Evolutionary conservation across 345 rosid genomes (phyloP).

Genomic region (Rhodamnia argentea): DNA sequence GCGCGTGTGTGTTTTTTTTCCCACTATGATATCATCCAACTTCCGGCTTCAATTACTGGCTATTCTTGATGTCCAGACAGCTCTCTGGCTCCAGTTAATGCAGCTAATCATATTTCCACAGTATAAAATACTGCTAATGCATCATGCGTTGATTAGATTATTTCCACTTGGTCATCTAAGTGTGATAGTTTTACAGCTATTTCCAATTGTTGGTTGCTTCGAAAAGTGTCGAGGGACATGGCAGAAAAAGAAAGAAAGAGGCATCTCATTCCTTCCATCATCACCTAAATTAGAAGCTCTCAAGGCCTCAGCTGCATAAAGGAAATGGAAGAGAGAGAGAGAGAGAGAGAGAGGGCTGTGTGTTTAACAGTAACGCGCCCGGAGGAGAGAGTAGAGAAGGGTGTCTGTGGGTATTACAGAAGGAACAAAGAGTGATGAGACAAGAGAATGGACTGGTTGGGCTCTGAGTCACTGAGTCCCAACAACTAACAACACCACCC

Average conservation of each 20-base stretch:
- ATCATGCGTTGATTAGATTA: not conserved
- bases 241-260: not conserved
- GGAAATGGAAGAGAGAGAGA: not conserved
- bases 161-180: not conserved
- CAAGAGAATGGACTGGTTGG: conserved; percentile 22
- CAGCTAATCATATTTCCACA: not conserved
- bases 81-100: not conserved
- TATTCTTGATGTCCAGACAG: not conserved
- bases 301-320: not conserved
- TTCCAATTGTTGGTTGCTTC: not conserved
- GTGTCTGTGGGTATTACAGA: not conserved
- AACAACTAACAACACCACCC: conserved; percentile 21
- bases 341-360: not conserved
- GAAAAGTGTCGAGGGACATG: not conserved
- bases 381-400: not conserved
- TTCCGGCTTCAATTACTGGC: not conserved
- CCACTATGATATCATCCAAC: not conserved
- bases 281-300: not conserved
- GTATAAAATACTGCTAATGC: not conserved
- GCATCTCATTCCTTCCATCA: not conserved
- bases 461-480: conserved; percentile 48
- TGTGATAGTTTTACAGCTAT: not conserved
- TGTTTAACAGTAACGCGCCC: not conserved
- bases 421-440: conserved; percentile 42
- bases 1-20: not conserved